These are phyloP conservation scores for Hypoxylon sp. DNA, from an alignment of 2,329 filamentous ascomycete species.

Conservation along the genomic window DNA sequence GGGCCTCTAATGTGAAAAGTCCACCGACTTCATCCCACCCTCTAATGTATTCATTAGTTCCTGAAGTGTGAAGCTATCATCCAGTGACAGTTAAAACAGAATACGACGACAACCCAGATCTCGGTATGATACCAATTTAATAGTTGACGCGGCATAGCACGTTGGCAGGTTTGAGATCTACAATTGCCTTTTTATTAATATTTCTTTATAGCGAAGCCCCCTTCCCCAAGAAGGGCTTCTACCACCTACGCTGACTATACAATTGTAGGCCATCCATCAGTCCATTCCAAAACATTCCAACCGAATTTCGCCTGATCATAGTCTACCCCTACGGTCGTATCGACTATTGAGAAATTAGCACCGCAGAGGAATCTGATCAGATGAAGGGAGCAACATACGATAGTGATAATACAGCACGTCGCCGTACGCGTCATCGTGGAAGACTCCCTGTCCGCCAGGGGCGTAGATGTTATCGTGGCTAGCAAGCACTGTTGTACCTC, in stretches of 20 bases:
- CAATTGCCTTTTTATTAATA: background rate
- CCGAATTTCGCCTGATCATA: slow-evolving; percentile 59
- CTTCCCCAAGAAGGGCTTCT: too few relatives aligned
- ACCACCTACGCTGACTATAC: slow-evolving; percentile 39
- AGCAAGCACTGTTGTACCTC: slow-evolving; percentile 68
- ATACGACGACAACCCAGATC: too few relatives aligned
- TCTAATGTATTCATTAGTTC: background rate
- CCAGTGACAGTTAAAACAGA: too few relatives aligned
- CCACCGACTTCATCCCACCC: background rate
- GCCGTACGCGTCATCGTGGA: slow-evolving; percentile 61
- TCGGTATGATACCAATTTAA: too few relatives aligned
- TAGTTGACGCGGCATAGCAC: too few relatives aligned
- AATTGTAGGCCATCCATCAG: slow-evolving; percentile 55
- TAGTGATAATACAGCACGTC: slow-evolving; percentile 74
- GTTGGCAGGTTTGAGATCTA: too few relatives aligned
- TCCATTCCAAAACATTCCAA: slow-evolving; percentile 57
- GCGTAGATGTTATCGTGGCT: slow-evolving; percentile 70
- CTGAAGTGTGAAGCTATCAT: too few relatives aligned
- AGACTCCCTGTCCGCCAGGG: slow-evolving; percentile 72
- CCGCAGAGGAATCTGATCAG: too few relatives aligned
- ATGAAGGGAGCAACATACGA: slow-evolving; percentile 43
- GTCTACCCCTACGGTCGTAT: slow-evolving; percentile 62
- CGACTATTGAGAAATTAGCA: slow-evolving; percentile 48
- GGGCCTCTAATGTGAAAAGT: background rate
- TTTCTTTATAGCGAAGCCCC: background rate